Conservation (phyloP, 176 grass and related monocot genomes). For the Avena sativa region DNA sequence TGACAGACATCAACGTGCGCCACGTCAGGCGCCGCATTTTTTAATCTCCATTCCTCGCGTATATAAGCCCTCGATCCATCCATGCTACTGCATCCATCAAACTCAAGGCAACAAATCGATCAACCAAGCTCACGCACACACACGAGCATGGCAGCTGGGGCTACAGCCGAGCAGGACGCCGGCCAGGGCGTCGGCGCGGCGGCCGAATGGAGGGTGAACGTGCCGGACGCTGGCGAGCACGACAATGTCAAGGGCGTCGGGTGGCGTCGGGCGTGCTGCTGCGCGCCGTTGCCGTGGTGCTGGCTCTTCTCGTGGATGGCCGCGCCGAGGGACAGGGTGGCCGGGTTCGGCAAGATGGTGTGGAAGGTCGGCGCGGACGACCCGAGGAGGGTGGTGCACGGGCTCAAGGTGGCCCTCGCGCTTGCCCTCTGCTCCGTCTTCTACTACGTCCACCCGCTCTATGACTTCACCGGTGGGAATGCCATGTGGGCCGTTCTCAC, state of each 20-base stretch:
- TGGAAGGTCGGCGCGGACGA: conserved; percentile 66
- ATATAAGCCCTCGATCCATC: conserved; percentile 27
- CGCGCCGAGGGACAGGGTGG: conserved; percentile 28
- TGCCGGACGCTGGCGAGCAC: conserved; percentile 43
- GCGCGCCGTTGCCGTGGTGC: not conserved
- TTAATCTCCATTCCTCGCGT: not conserved
- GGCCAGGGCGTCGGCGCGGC: not conserved
- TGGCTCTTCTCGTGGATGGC: conserved; percentile 36
- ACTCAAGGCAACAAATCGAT: not conserved
- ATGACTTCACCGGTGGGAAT: conserved; percentile 50
- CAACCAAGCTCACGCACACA: not conserved
- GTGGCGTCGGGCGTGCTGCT: not conserved
- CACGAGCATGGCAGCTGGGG: conserved; percentile 25
- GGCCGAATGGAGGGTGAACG: conserved; percentile 51
- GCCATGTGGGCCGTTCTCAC: conserved; percentile 81
- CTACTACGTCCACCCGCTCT: conserved; percentile 67
- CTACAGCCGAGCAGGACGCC: not conserved
- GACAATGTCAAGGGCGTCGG: not conserved
- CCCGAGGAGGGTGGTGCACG: conserved; percentile 63
- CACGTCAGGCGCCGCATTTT: conserved; percentile 25
- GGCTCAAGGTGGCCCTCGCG: conserved; percentile 68
- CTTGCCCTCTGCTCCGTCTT: conserved; percentile 62
- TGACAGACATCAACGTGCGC: conserved; percentile 18
- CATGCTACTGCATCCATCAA: conserved; percentile 5
- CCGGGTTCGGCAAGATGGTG: conserved; percentile 43